A percentile compares a stretch with the other conserved stretches of the same genome.
phyloP scores from a whole-genome alignment of 1,139 yeast genomes.

The Debaryomyces sp. region DNA sequence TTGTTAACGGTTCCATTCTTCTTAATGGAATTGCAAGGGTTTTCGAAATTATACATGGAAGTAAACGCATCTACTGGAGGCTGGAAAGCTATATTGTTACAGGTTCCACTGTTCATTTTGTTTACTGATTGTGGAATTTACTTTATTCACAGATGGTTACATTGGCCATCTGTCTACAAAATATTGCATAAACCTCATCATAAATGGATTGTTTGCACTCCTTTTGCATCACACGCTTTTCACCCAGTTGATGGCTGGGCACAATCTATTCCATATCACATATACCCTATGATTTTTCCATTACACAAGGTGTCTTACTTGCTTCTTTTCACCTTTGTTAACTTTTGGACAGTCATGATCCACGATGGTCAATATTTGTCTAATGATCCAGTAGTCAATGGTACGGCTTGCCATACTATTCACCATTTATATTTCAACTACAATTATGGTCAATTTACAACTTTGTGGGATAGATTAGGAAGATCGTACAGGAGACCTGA shows the following conservation, averaged over 20 bases:
- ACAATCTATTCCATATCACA: conserved; percentile 91
- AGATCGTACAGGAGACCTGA: conserved; percentile 93
- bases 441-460: conserved; percentile 97
- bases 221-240: conserved; percentile 98
- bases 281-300: conserved; percentile 90
- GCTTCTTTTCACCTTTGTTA: conserved; percentile 81
- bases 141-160: conserved; percentile 88
- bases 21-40: conserved; percentile 78
- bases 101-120: conserved; percentile 77
- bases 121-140: conserved; percentile 95
- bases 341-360: conserved; percentile 98
- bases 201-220: conserved; percentile 98
- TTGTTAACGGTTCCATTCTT: conserved; percentile 88
- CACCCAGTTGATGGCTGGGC: conserved; percentile 97
- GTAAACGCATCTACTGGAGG: conserved; percentile 69
- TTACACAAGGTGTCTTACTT: conserved; percentile 85
- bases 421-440: conserved; percentile 96
- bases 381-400: conserved; percentile 91
- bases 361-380: conserved; percentile 97
- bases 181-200: conserved; percentile 96
- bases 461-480: conserved; percentile 96
- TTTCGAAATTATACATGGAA: conserved; percentile 73
- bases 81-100: conserved; percentile 62
- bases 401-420: conserved; percentile 97
- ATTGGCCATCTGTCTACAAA: conserved; percentile 88